phyloP scores from a whole-genome alignment of 257 asterid genomes.

The Solanum piurae region DNA sequence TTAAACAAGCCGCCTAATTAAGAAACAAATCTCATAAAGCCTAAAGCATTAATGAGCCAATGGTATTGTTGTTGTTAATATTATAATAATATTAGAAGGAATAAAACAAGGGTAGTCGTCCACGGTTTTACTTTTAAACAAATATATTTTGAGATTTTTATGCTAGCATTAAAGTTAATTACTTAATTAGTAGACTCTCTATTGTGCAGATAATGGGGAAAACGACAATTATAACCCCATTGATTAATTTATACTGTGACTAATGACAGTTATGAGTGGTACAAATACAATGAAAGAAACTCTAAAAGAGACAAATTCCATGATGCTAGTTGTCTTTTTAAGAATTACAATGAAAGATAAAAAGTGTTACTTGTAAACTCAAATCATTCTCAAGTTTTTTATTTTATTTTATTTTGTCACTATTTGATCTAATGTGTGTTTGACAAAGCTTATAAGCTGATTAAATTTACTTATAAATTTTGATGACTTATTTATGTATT shows the following conservation, averaged over 20 bases:
- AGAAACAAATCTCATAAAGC: neutral
- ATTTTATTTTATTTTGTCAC: too few species aligned
- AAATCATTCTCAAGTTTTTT: too few species aligned
- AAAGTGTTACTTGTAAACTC: too few species aligned
- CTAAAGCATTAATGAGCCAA: neutral
- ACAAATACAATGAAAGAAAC: too few species aligned
- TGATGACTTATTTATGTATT: too few species aligned
- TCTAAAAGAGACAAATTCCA: too few species aligned
- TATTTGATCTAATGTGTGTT: neutral
- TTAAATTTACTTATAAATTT: too few species aligned
- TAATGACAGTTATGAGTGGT: neutral
- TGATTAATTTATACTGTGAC: neutral
- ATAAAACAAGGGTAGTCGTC: neutral
- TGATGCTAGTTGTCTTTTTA: too few species aligned
- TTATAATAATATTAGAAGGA: neutral
- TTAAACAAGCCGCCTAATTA: too few species aligned
- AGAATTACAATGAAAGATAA: too few species aligned
- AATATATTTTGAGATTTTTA: neutral
- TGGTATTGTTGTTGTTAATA: neutral
- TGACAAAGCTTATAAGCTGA: too few species aligned
- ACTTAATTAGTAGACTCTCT: neutral
- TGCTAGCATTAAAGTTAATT: neutral
- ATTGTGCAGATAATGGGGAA: neutral
- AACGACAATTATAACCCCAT: neutral
- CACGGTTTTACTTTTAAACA: neutral